Percentiles rank a stretch among this genome's conserved stretches.
Evolutionary conservation across 805 yeast species (phyloP).

Genomic region (Metschnikowia kunwiensis): DNA sequence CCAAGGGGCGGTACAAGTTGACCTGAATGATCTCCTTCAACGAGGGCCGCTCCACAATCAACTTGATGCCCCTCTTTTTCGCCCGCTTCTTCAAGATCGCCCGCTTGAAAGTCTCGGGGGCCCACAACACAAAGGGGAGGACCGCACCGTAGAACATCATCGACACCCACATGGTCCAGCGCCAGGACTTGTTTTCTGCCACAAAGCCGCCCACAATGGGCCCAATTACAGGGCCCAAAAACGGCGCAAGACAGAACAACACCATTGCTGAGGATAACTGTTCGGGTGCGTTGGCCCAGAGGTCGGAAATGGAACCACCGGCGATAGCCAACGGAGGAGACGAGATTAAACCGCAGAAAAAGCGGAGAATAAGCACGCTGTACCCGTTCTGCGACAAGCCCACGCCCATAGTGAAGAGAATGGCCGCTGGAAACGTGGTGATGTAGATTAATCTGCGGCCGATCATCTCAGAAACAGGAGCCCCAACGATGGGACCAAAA

Average conservation of each 20-base stretch:
- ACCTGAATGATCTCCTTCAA: slow-evolving; percentile 45
- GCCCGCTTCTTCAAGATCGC: slow-evolving; percentile 23
- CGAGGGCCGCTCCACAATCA: slow-evolving; percentile 34
- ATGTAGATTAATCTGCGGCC: slow-evolving; percentile 20
- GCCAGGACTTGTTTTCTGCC: slow-evolving; percentile 46
- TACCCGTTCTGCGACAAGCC: slow-evolving; percentile 16
- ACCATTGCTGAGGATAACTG: slow-evolving; percentile 73
- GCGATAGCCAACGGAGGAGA: slow-evolving; percentile 83
- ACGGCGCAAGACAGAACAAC: slow-evolving; percentile 50
- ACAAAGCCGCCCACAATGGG: slow-evolving; percentile 22
- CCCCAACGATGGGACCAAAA: slow-evolving; percentile 65
- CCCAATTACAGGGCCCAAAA: slow-evolving; percentile 22
- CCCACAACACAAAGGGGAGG: slow-evolving; percentile 15
- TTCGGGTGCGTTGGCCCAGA: slow-evolving; percentile 54
- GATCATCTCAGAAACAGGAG: slow-evolving; percentile 43
- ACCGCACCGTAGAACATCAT: slow-evolving; percentile 20
- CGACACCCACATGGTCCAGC: slow-evolving; percentile 22
- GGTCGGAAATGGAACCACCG: slow-evolving; percentile 78
- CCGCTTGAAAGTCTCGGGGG: slow-evolving; percentile 19
- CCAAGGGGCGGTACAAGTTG: slow-evolving; percentile 59
- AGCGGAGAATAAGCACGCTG: slow-evolving; percentile 62
- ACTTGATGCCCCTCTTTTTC: slow-evolving; percentile 51
- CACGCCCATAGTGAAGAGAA: slow-evolving; percentile 23
- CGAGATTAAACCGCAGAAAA: slow-evolving; percentile 71
- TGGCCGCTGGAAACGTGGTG: slow-evolving; percentile 16